A percentile compares a stretch with the other conserved stretches of the same genome.
Evolutionary conservation across 2,329 filamentous ascomycete species (phyloP).

Genomic region (Catunica adiposa): DNA sequence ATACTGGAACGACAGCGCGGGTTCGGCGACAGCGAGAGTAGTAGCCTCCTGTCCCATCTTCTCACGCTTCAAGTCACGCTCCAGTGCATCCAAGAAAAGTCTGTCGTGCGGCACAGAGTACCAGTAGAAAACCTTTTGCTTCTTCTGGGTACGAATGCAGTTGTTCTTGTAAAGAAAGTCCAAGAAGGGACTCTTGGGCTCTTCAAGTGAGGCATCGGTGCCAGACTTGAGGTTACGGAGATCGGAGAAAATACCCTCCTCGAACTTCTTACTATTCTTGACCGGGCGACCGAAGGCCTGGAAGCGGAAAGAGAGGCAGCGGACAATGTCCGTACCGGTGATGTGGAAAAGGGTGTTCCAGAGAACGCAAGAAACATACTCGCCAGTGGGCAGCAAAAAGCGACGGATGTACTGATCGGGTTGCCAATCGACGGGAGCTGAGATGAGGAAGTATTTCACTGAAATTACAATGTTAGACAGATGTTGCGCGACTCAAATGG

Average conservation of each 20-base stretch:
- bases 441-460: constrained; percentile 99
- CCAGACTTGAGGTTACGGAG: constrained; percentile 95
- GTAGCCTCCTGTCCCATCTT: constrained; percentile 99
- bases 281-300: constrained; percentile 96
- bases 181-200: constrained; percentile 95
- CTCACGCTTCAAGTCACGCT: constrained; percentile 94
- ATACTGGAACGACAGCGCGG: constrained; percentile 94
- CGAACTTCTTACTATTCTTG: constrained; percentile 99
- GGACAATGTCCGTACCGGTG: constrained; percentile 94
- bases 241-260: constrained; percentile 98
- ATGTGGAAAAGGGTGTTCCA: constrained; percentile 99
- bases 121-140: constrained; percentile 99
- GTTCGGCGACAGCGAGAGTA: constrained; percentile 90
- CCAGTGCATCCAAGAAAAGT: constrained; percentile 89
- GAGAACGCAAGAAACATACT: constrained; percentile 96
- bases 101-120: constrained; percentile 97
- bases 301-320: constrained; percentile 94
- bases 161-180: constrained; percentile 99
- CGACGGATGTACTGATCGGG: constrained; percentile 91
- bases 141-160: constrained; percentile 98
- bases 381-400: constrained; percentile 88
- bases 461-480: constrained; percentile 17
- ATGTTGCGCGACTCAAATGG: background rate
- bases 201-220: constrained; percentile 92
- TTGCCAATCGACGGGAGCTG: constrained; percentile 94